phyloP scores from a whole-genome alignment of 768 basidiomycete genomes.

The Calocera cornea region DNA sequence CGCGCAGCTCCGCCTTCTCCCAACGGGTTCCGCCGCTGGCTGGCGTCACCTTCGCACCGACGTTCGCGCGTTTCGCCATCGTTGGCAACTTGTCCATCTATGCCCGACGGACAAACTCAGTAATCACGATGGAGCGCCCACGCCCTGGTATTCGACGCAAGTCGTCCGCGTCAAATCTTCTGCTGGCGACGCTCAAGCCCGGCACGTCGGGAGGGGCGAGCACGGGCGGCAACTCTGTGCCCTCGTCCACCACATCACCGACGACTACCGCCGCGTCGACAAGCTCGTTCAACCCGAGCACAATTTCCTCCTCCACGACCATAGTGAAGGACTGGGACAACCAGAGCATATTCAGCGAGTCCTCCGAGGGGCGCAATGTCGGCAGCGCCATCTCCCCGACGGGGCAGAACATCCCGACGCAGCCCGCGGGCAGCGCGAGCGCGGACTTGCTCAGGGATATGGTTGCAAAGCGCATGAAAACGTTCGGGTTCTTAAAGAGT shows the following conservation, averaged over 20 bases:
- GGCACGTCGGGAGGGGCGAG: not conserved
- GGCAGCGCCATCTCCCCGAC: not conserved
- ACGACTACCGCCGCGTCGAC: slow-evolving; percentile 12
- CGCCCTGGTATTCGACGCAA: slow-evolving; percentile 68
- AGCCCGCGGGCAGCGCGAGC: not conserved
- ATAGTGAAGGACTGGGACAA: slow-evolving; percentile 1
- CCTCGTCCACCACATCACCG: slow-evolving; percentile 9
- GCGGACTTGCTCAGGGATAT: slow-evolving; percentile 60
- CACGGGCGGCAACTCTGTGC: not conserved
- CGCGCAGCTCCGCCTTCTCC: not conserved
- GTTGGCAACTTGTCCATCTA: not conserved
- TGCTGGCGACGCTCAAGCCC: slow-evolving; percentile 20
- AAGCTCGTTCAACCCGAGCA: slow-evolving; percentile 4
- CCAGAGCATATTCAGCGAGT: slow-evolving; percentile 2
- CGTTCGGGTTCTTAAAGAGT: slow-evolving; percentile 70
- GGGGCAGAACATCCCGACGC: not conserved
- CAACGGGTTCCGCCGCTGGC: not conserved
- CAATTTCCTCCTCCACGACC: slow-evolving; percentile 4
- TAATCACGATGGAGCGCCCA: not conserved
- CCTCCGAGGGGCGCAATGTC: not conserved
- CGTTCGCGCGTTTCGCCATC: not conserved
- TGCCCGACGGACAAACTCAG: not conserved
- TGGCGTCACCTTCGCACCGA: not conserved
- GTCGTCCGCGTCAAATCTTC: slow-evolving; percentile 57
- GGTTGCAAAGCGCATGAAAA: slow-evolving; percentile 71